phyloP scores from a whole-genome alignment of 176 grass and related monocot species.

The Oryza officinalis region DNA sequence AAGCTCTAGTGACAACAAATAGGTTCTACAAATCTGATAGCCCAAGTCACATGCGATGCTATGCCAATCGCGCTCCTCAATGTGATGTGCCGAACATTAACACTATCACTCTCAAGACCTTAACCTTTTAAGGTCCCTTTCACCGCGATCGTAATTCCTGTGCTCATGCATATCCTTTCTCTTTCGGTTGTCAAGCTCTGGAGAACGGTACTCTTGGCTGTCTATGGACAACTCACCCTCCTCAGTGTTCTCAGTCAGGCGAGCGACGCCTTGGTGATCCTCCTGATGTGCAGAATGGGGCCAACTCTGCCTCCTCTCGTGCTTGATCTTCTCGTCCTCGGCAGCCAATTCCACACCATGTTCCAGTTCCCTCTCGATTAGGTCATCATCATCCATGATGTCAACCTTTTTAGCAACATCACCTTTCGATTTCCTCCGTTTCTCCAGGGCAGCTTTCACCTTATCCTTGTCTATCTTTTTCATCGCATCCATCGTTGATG shows the following conservation, averaged over 20 bases:
- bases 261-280: conserved; percentile 27
- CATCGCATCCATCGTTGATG: conserved; percentile 54
- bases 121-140: conserved; percentile 54
- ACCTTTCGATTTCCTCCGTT: conserved; percentile 52
- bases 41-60: neutral
- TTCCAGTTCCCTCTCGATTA: conserved; percentile 83
- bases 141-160: conserved; percentile 17
- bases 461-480: conserved; percentile 76
- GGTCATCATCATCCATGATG: conserved; percentile 62
- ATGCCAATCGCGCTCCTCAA: neutral
- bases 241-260: conserved; percentile 30
- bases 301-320: conserved; percentile 47
- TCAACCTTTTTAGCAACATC: conserved; percentile 64
- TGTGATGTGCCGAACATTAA: neutral
- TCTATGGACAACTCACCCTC: conserved; percentile 74
- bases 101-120: conserved; percentile 26
- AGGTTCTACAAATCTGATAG: neutral
- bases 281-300: conserved; percentile 30
- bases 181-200: conserved; percentile 35
- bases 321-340: conserved; percentile 54
- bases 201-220: conserved; percentile 44
- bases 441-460: conserved; percentile 72
- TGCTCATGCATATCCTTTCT: conserved; percentile 53
- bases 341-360: conserved; percentile 77
- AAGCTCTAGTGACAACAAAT: neutral